Percentiles rank a stretch among this genome's conserved stretches.
phyloP scores from a whole-genome alignment of 768 basidiomycete genomes.

The Mycena epipterygia region DNA sequence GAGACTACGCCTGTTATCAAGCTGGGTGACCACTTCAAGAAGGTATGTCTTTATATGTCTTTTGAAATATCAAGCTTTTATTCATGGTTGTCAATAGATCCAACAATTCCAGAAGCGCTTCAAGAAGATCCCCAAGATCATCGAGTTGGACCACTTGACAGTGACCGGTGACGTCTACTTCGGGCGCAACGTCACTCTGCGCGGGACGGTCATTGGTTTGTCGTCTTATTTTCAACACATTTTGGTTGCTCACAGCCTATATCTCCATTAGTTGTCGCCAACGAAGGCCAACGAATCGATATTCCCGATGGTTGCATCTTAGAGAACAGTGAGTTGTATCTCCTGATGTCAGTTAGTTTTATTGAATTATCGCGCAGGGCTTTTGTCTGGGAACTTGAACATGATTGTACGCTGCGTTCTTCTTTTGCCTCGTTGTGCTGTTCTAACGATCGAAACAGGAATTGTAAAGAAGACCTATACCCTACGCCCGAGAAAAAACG shows the following conservation, averaged over 20 bases:
- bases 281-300: slow-evolving; percentile 86
- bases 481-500: background rate
- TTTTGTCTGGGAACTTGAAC: slow-evolving; percentile 73
- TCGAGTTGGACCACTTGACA: slow-evolving; percentile 95
- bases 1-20: slow-evolving; percentile 95
- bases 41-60: slow-evolving; percentile 59
- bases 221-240: background rate
- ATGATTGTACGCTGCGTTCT: slow-evolving; percentile 57
- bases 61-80: background rate
- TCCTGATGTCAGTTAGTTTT: background rate
- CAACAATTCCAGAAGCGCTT: slow-evolving; percentile 94
- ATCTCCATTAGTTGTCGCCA: slow-evolving; percentile 52
- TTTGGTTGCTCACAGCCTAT: background rate
- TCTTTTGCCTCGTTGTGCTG: background rate
- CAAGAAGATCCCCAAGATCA: slow-evolving; percentile 92
- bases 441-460: slow-evolving; percentile 14
- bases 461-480: slow-evolving; percentile 22
- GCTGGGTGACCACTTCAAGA: slow-evolving; percentile 97
- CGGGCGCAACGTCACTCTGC: slow-evolving; percentile 71
- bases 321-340: slow-evolving; percentile 68
- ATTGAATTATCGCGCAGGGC: slow-evolving; percentile 64
- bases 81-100: slow-evolving; percentile 58
- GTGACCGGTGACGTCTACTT: slow-evolving; percentile 94
- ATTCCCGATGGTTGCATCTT: slow-evolving; percentile 87
- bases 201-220: slow-evolving; percentile 62